phyloP scores from a whole-genome alignment of 352 stramenopile genomes.

The Globisporangium perplexum region DNA sequence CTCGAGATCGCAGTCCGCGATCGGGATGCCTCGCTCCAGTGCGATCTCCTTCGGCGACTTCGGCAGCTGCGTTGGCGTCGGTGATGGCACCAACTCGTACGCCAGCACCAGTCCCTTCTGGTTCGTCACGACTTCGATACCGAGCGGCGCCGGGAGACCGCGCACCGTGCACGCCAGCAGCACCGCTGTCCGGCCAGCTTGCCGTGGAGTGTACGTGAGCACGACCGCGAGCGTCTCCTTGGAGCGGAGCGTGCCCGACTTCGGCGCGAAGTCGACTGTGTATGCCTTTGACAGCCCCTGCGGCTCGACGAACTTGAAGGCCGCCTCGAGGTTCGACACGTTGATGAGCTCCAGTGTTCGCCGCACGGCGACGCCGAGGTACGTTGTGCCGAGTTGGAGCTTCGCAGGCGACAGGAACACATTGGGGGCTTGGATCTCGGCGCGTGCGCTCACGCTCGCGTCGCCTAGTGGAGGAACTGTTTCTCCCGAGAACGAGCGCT shows the following conservation, averaged over 20 bases:
- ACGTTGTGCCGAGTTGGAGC: constrained; percentile 54
- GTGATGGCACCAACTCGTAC: constrained; percentile 47
- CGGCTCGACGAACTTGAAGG: constrained; percentile 72
- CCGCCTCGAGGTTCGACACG: constrained; percentile 68
- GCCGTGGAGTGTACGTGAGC: constrained; percentile 53
- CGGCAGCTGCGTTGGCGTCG: constrained; percentile 9
- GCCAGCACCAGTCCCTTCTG: constrained; percentile 76
- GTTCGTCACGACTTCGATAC: constrained; percentile 52
- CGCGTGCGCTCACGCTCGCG: constrained; percentile 41
- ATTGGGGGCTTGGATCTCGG: constrained; percentile 73
- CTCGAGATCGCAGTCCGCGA: constrained; percentile 42
- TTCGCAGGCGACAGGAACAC: constrained; percentile 56
- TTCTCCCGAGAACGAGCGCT: constrained; percentile 18
- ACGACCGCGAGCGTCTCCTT: constrained; percentile 50
- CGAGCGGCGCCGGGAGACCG: constrained; percentile 48
- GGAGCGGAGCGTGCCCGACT: constrained; percentile 40
- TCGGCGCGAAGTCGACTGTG: constrained; percentile 36
- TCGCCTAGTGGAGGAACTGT: background rate
- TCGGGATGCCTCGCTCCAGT: constrained; percentile 23
- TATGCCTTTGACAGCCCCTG: constrained; percentile 46
- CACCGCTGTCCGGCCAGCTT: constrained; percentile 40
- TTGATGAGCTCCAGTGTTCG: constrained; percentile 60
- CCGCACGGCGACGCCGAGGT: constrained; percentile 48
- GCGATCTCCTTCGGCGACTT: constrained; percentile 38
- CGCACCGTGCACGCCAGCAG: constrained; percentile 61